Base-by-base conservation (phyloP, 139 green algal species). In the Coelastrella sp. region DNA sequence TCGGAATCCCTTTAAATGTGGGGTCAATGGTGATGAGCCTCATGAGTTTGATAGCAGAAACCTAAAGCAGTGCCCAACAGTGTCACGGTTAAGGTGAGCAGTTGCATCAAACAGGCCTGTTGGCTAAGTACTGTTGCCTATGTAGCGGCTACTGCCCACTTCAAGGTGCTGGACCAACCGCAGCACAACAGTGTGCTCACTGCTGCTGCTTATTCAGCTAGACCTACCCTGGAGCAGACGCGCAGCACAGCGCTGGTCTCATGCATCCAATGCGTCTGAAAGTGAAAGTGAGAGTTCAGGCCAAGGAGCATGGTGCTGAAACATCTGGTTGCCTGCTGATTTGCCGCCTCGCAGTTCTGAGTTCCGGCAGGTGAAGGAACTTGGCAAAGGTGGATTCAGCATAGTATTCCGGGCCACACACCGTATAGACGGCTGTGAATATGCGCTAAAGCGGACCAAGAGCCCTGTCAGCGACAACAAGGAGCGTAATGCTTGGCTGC, bases 401-500 rank as follows among this genome's bases (percentile, higher is more conserved):
- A 93, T 92, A 8, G 98, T 99, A 19, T 96, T 94, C 82, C 89
- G 92, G 6, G 96, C 93, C 54, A 92, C 94, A 56, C 91, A 97
- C 88, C 93, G 97, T 56, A 80, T 99, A 8, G 97, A 98, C 73
- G 98, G 98, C 57, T 92, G 93, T 6, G 87, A 94, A 73, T 99
- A 99, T 85, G 98, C 98, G 0, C 80, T 99, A 32, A 99, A 99
- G 92, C 95, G 95, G 76, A 96, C 92, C 17, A 83, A 82, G 57
- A 89, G 79, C 23, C 93, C 94, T 32, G 89, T 98, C 7, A 64
- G 80, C 2, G 91, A 91, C 13, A 90, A 97, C 32, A 88, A 92
- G 3, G 92, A 95, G 47, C 92, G 93, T 58, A 92, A 92, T 74
- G 91, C 90, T 57, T 96, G 94, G 94, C 87, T 96, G 16, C 91